Evolutionary conservation across 202 grass and related monocot species (phyloP), one percentile per base, ranked within the genome.

Genomic region (Zoysia matrella): DNA sequence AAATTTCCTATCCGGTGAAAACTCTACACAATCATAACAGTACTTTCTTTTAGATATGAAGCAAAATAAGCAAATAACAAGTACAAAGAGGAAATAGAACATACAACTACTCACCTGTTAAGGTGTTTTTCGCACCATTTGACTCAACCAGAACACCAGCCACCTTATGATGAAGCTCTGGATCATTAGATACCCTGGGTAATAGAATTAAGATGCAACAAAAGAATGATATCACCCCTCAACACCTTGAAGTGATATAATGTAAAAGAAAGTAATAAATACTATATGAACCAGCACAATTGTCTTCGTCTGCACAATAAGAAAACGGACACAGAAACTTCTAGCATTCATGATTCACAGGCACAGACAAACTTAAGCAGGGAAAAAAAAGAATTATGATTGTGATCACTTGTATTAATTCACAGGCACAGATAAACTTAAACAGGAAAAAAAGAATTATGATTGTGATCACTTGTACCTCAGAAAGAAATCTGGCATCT

Each of bases 1-100:
- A 88, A 98, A 98, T 63, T 95, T 98, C 77, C 88, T 90, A 86
- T 81, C 96, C 16, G 91, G 96, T 36, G 96, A 98, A 43, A 98
- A 86, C 64, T 90, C 96, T 95, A 84, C 51, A 84, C 9, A 75
- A 14, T 53, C 75, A 72, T 52, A 76, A 88, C 5, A 70, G 74
- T 40, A 85, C 5, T 60, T 67, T 62, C 11, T 42, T 66, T 79
- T 86, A 51, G 72, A 58, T 52, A 51, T 53, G 52, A 63, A 30
- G 51, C 11, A 72, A 45, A 62, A 50, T 7, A 65, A 71, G 69
- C 46, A 79, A 60, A 82, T 13, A 67, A 71, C 67, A 73, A 14
- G 43, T 18, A 78, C 63, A 13, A 65, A 43, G 39, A 69, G 4
- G 5, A 51, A 80, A 83, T 4, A 48, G 22, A 60, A 73, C 43